Base-by-base conservation (phyloP, 768 basidiomycete species). In the Rhodocollybia butyracea region DNA sequence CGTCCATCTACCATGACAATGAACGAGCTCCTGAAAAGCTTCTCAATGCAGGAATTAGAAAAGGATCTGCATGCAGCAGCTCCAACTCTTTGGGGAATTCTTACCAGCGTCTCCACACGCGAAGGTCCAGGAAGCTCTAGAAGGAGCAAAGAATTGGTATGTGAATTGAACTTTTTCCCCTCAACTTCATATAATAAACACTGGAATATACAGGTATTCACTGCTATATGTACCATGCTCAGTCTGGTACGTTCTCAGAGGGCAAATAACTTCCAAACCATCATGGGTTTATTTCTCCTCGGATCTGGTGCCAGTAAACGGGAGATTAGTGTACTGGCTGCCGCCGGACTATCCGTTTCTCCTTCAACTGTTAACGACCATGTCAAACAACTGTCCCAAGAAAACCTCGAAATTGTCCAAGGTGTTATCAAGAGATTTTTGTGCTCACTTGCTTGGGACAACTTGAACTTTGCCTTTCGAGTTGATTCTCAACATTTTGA, bases 401-500 rank as follows among this genome's bases (percentile, higher is more conserved):
- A 46, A 1, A 24, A 3, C 5, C 56, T 22, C 12, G 13, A 5
- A 10, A 19, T 22, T 1, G 47, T 31, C 30, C 26, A 46, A 29
- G n/a, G 17, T 1, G 22, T 51, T 32, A 46, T 55, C 22, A 45
- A 58, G 32, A 5, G 6, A 26, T 38, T 2, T 26, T 38, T 47
- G 43, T 46, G 40, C 21, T 43, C 41, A 43, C 7, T 43, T 43
- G 41, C 66, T 8, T 68, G 66, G 66, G 69, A 69, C 40, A 70
- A 69, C 39, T 38, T 68, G 30, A 68, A 68, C 56, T 67, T 70
- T 29, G 61, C 64, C 0, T 65, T 65, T 45, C 51, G 54, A 7
- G 65, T 70, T 30, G 58, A 43, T 5, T 55, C 67, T 38, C 65
- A 68, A 45, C 60, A 66, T 1, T 22, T 42, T 7, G 58, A 64